Evolutionary conservation across 2,329 filamentous ascomycete genomes (phyloP).

Genomic region (Beauveria sp.): DNA sequence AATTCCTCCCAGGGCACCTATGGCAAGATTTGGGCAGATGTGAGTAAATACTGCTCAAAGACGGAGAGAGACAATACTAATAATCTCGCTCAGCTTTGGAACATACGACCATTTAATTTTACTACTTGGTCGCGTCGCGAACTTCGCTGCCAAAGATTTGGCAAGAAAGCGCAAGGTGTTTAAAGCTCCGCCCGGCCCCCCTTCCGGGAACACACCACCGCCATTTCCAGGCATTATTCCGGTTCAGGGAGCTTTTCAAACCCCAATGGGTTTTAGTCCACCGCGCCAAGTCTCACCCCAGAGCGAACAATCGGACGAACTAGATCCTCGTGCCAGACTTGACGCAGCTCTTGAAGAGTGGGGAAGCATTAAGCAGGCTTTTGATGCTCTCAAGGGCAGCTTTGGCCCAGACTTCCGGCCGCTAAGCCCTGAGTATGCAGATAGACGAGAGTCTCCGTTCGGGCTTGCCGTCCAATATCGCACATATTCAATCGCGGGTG

Average conservation of each 20-base stretch:
- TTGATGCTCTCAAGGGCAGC: slow-evolving; percentile 56
- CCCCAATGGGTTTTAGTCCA: slow-evolving; percentile 49
- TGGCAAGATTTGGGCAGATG: slow-evolving; percentile 69
- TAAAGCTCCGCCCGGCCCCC: slow-evolving; percentile 18
- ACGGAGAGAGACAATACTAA: neutral
- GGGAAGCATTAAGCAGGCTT: slow-evolving; percentile 64
- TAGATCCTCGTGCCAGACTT: slow-evolving; percentile 56
- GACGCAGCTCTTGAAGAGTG: slow-evolving; percentile 71
- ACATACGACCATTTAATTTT: slow-evolving; percentile 84
- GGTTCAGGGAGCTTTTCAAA: slow-evolving; percentile 38
- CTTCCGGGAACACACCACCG: slow-evolving; percentile 25
- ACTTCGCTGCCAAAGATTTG: slow-evolving; percentile 72
- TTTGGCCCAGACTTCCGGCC: slow-evolving; percentile 72
- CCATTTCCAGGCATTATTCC: slow-evolving; percentile 51
- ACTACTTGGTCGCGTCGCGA: slow-evolving; percentile 68
- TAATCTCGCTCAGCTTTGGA: slow-evolving; percentile 55
- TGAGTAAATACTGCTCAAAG: slow-evolving; percentile 29
- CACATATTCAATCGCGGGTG: slow-evolving; percentile 76
- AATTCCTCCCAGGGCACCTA: slow-evolving; percentile 74
- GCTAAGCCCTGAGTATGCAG: slow-evolving; percentile 59
- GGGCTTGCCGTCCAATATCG: slow-evolving; percentile 74
- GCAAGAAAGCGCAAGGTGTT: slow-evolving; percentile 64
- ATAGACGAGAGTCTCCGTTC: slow-evolving; percentile 62
- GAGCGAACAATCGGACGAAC: slow-evolving; percentile 38
- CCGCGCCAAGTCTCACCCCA: slow-evolving; percentile 37